Evolutionary conservation across 306 rosid species (phyloP).

Genomic region (Neltuma alba): DNA sequence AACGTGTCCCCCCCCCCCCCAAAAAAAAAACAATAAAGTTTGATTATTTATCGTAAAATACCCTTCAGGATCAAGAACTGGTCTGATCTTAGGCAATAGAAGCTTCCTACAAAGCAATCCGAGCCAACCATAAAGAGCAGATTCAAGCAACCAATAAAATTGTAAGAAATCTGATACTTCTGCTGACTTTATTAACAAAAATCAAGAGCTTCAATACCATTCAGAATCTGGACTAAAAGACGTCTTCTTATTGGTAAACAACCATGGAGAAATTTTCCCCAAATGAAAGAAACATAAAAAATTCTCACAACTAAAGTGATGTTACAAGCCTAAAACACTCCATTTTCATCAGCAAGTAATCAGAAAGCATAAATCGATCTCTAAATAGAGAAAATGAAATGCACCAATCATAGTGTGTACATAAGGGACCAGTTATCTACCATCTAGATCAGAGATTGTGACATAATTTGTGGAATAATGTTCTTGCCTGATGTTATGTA

Average conservation of each 20-base stretch:
- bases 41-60: too few relatives aligned
- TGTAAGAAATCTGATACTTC: not conserved
- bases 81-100: not conserved
- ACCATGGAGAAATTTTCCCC: too few relatives aligned
- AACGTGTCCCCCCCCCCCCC: too few relatives aligned
- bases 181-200: not conserved
- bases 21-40: too few relatives aligned
- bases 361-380: not conserved
- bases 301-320: not conserved
- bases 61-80: not conserved
- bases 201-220: not conserved
- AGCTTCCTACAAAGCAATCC: too few relatives aligned
- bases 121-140: not conserved
- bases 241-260: too few relatives aligned
- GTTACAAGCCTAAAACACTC: not conserved
- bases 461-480: slow-evolving; percentile 22
- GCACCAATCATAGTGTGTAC: not conserved
- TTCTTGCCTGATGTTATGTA: not conserved
- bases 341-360: not conserved
- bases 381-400: not conserved
- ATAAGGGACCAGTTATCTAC: slow-evolving; percentile 5
- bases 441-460: slow-evolving; percentile 23
- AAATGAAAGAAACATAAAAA: too few relatives aligned
- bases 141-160: not conserved
- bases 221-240: not conserved